A percentile compares a stretch with the other conserved stretches of the same genome.
phyloP scores from a whole-genome alignment of 129 eudicot species.

The Tagetes erecta region DNA sequence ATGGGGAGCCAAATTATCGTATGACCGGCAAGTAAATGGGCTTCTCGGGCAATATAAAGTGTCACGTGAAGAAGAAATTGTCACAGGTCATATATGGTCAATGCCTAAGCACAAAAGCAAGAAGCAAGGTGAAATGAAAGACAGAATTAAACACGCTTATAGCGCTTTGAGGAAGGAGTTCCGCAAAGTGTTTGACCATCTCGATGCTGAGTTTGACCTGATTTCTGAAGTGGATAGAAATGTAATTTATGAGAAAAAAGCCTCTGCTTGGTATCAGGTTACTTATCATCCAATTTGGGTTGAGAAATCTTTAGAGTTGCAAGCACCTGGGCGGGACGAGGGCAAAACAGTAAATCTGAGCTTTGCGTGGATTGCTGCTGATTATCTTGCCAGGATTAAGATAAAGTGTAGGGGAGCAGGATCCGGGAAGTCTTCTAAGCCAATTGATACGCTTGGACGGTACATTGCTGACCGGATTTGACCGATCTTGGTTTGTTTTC shows the following conservation, averaged over 20 bases:
- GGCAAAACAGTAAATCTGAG: constrained; percentile 1
- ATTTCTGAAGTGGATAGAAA: constrained; percentile 11
- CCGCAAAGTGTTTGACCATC: constrained; percentile 11
- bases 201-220: constrained; percentile 11
- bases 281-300: constrained; percentile 11
- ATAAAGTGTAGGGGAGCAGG: constrained; percentile 11
- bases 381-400: constrained; percentile 15
- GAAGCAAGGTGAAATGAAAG: constrained; percentile 13
- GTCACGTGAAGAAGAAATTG: constrained; percentile 20
- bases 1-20: constrained; percentile 47
- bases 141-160: constrained; percentile 14
- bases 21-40: constrained; percentile 16
- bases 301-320: constrained; percentile 1
- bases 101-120: constrained; percentile 20
- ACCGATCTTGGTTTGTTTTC: background rate
- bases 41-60: constrained; percentile 23
- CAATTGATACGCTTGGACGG: constrained; percentile 11
- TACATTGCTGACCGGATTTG: constrained; percentile 14
- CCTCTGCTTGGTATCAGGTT: constrained; percentile 20
- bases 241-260: constrained; percentile 6
- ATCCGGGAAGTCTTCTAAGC: background rate
- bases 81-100: constrained; percentile 21
- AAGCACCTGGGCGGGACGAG: constrained; percentile 10
- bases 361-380: constrained; percentile 19
- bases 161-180: constrained; percentile 16